phyloP scores from a whole-genome alignment of 768 basidiomycete species.

The Tremella yokohamensis region DNA sequence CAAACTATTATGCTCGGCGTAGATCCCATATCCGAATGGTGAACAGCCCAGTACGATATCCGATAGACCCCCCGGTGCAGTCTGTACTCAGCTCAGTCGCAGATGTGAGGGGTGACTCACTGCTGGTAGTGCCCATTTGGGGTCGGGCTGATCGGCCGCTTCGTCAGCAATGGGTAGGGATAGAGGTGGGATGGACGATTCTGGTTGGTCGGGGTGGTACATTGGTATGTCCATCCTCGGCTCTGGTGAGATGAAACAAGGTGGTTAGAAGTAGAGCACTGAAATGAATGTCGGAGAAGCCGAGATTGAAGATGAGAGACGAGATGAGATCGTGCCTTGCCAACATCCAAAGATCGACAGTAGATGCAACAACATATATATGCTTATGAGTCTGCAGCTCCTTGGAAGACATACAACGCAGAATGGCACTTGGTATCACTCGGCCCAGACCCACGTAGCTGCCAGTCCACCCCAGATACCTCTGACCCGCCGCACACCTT shows the following conservation, averaged over 20 bases:
- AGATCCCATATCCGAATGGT: constrained; percentile 48
- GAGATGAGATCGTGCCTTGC: no score
- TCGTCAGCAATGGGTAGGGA: background rate
- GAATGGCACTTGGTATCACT: no score
- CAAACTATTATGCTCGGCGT: constrained; percentile 28
- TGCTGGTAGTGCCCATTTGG: background rate
- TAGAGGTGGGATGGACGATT: constrained; percentile 12
- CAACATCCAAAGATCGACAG: no score
- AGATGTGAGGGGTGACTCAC: background rate
- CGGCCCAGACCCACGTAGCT: no score
- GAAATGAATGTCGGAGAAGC: no score
- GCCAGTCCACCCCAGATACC: no score
- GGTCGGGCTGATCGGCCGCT: constrained; percentile 6
- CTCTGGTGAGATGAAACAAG: background rate
- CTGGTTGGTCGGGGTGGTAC: constrained; percentile 25
- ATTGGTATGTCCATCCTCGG: constrained; percentile 6
- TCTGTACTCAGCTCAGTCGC: background rate
- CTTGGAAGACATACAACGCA: no score
- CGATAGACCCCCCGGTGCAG: constrained; percentile 15
- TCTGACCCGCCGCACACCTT: background rate
- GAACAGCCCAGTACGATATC: constrained; percentile 49
- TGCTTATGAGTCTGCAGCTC: no score
- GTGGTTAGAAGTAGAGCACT: no score
- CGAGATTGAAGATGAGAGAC: background rate
- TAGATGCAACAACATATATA: no score